A percentile compares a stretch with the other conserved stretches of the same genome.
These are phyloP conservation scores for Talaromyces sp. DNA, from an alignment of 2,329 filamentous ascomycete species.

Conservation along the genomic window DNA sequence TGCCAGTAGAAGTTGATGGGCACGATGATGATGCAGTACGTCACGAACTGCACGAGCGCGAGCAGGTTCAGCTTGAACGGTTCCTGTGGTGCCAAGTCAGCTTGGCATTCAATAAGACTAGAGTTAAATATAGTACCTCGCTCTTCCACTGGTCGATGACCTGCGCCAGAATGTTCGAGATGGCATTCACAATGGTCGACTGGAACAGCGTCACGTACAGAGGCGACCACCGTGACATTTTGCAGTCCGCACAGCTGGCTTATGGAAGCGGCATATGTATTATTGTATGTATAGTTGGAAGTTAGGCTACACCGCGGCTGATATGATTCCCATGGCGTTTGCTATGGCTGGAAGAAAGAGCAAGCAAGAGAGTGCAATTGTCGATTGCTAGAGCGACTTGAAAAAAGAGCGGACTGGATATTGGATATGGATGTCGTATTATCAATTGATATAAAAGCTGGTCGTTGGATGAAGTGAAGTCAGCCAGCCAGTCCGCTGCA, in stretches of 20 bases:
- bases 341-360: not conserved
- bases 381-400: not conserved
- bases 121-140: slow-evolving; percentile 18
- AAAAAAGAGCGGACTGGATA: not conserved
- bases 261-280: not conserved
- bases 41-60: slow-evolving; percentile 69
- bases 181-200: slow-evolving; percentile 32
- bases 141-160: slow-evolving; percentile 32
- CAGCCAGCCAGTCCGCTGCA: not conserved
- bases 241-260: not conserved
- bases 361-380: not conserved
- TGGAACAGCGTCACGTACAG: slow-evolving; percentile 32
- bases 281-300: not conserved
- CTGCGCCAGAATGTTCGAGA: slow-evolving; percentile 35
- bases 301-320: not conserved
- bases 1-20: slow-evolving; percentile 89
- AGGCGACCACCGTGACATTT: slow-evolving; percentile 18
- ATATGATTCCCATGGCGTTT: not conserved
- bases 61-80: slow-evolving; percentile 59
- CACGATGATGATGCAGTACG: slow-evolving; percentile 67
- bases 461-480: not conserved
- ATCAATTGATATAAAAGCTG: no score
- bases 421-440: no score
- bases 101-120: not conserved
- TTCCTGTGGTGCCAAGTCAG: slow-evolving; percentile 37